phyloP scores from a whole-genome alignment of 192 early-diverging fungal genomes.

The Coemansia sp. region DNA sequence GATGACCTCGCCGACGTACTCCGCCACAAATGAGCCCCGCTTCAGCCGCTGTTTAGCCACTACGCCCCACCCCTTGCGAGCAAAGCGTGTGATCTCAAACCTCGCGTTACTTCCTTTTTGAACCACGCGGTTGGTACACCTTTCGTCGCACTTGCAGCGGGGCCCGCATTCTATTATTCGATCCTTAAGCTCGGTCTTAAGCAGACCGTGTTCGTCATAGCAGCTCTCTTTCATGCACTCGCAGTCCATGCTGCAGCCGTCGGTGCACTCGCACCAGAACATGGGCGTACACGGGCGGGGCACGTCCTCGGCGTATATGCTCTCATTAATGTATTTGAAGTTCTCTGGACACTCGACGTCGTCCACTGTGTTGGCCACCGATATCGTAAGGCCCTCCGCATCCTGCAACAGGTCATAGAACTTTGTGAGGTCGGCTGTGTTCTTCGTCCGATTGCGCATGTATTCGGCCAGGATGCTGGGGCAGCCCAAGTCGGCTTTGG shows the following conservation, averaged over 20 bases:
- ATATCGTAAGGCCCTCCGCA: slow-evolving; percentile 24
- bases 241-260: slow-evolving; percentile 17
- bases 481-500: slow-evolving; percentile 7
- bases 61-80: slow-evolving; percentile 53
- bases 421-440: slow-evolving; percentile 31
- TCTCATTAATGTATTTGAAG: slow-evolving; percentile 45
- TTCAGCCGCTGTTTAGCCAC: slow-evolving; percentile 15
- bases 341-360: slow-evolving; percentile 21
- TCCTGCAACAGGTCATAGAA: slow-evolving; percentile 26
- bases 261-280: slow-evolving; percentile 34
- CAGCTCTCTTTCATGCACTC: slow-evolving; percentile 19
- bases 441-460: slow-evolving; percentile 8
- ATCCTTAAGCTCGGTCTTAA: neutral
- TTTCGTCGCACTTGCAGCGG: slow-evolving; percentile 31
- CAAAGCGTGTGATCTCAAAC: slow-evolving; percentile 45
- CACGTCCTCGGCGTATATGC: slow-evolving; percentile 37
- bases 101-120: slow-evolving; percentile 34
- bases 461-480: slow-evolving; percentile 17
- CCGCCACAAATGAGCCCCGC: slow-evolving; percentile 83
- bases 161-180: slow-evolving; percentile 47
- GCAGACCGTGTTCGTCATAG: slow-evolving; percentile 39
- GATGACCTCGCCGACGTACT: slow-evolving; percentile 97
- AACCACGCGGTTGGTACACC: slow-evolving; percentile 46
- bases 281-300: slow-evolving; percentile 42
- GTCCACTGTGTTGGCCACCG: slow-evolving; percentile 44